These are phyloP conservation scores for Paspalum vaginatum DNA, from an alignment of 176 grass and related monocot species.

Conservation along the genomic window DNA sequence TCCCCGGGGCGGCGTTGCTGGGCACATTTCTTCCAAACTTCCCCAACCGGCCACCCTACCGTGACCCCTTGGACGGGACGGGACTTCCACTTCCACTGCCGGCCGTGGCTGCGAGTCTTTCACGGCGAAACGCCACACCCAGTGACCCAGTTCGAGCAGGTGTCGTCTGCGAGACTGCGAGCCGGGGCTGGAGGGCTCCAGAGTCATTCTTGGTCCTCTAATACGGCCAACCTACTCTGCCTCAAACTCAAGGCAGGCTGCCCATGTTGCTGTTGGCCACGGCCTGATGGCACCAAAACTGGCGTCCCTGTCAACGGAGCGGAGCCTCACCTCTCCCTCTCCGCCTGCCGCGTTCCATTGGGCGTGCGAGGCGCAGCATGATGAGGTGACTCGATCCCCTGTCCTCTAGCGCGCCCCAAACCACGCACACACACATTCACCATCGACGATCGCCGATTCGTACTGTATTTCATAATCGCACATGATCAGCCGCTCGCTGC, in stretches of 20 bases:
- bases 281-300: constrained; percentile 37
- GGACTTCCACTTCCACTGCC: too few relatives aligned
- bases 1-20: background rate
- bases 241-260: background rate
- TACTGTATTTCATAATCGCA: too few relatives aligned
- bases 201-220: too few relatives aligned
- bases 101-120: background rate
- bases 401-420: background rate
- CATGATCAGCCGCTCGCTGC: too few relatives aligned
- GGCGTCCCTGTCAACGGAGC: constrained; percentile 20
- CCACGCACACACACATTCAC: too few relatives aligned
- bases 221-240: constrained; percentile 28
- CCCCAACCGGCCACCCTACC: background rate
- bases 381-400: constrained; percentile 36
- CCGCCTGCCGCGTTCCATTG: background rate
- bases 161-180: too few relatives aligned
- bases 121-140: background rate
- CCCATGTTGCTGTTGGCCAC: background rate
- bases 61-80: too few relatives aligned
- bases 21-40: constrained; percentile 1
- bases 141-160: too few relatives aligned
- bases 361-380: constrained; percentile 24
- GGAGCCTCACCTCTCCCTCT: background rate
- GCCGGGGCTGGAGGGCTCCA: too few relatives aligned
- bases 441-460: too few relatives aligned